A percentile compares a stretch with the other conserved stretches of the same genome.
Conservation (phyloP, 768 basidiomycete genomes). For the Suillus occidentalis region DNA sequence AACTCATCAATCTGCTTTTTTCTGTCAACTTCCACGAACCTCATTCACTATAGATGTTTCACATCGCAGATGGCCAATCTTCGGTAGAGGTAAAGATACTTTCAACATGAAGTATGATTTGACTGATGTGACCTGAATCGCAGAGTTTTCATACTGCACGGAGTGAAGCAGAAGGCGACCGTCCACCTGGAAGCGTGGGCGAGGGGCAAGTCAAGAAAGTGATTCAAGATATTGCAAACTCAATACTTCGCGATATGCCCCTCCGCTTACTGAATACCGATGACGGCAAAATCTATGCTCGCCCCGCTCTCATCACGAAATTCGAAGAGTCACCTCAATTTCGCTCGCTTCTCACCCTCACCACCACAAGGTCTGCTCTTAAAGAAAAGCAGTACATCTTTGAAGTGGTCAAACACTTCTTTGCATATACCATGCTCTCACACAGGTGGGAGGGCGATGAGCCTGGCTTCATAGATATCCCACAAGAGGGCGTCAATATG, state of each 20-base stretch:
- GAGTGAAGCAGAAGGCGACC: not conserved
- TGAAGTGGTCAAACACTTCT: slow-evolving; percentile 19
- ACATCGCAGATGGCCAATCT: not conserved
- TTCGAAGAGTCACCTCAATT: slow-evolving; percentile 17
- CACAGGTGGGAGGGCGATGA: slow-evolving; percentile 27
- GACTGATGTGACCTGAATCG: not conserved
- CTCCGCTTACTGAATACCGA: slow-evolving; percentile 25
- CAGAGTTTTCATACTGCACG: not conserved
- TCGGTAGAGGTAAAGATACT: not conserved
- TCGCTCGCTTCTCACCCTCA: slow-evolving; percentile 1
- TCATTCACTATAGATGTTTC: not conserved
- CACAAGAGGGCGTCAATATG: slow-evolving; percentile 13
- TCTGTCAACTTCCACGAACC: not conserved
- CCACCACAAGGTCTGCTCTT: not conserved
- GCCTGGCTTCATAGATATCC: not conserved
- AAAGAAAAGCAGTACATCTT: not conserved
- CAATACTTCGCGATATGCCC: slow-evolving; percentile 17
- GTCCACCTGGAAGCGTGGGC: not conserved
- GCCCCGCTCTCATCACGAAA: slow-evolving; percentile 14
- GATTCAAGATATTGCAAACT: not conserved
- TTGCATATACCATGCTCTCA: slow-evolving; percentile 29
- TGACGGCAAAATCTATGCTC: slow-evolving; percentile 24
- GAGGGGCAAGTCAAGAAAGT: slow-evolving; percentile 1
- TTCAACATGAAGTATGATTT: not conserved
- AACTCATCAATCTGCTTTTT: not conserved